Base-by-base conservation (phyloP, 208 protist species). In the Leishmania gerbilli region DNA sequence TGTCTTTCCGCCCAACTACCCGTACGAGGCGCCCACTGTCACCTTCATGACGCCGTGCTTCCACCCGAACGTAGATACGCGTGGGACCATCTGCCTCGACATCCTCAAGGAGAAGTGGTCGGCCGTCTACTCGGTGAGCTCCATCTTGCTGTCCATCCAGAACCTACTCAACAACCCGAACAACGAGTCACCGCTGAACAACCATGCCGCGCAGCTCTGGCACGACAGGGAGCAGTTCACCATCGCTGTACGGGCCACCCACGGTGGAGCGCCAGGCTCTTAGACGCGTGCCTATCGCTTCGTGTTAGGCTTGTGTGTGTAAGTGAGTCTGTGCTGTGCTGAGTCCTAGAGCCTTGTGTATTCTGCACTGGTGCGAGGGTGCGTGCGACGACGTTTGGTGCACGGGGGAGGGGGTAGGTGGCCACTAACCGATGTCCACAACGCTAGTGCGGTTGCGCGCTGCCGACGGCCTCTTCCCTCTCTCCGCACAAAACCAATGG, bases 41-140 rank as follows among this genome's bases (percentile, higher is more conserved):
- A 94, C 89, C 1, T 99, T 99, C 80, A 65, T 91, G 5, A 99
- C 98, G 19, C 93, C 96, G 27, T 99, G 97, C 87, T 99, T 98
- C 88, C 98, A 99, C 87, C 98, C 98, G 8, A 99, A 99, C 84
- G 98, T 99, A 6, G 96, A 98, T 77, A 81, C 90, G 47, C 92
- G 94, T 76, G 98, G 98, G 37, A 92, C 91, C 76, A 99, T 99
- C 77, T 99, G 98, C 87, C 88, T 99, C n/a, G 98, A 99, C 87
- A 99, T 99, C 74, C 90, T 99, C 31, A 99, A 99, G 90, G 98
- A 99, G 64, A 98, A 99, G 71, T 99, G 98, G 98, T 98, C 95
- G 19, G 96, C 98, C 13, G 93, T 98, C 21, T 99, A 99, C 89
- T 98, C 98, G 60, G 96, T 98, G 21, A 88, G 87, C 72, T 95